Base-by-base conservation (phyloP, 176 grass and related monocot species). In the Zizania latifolia region DNA sequence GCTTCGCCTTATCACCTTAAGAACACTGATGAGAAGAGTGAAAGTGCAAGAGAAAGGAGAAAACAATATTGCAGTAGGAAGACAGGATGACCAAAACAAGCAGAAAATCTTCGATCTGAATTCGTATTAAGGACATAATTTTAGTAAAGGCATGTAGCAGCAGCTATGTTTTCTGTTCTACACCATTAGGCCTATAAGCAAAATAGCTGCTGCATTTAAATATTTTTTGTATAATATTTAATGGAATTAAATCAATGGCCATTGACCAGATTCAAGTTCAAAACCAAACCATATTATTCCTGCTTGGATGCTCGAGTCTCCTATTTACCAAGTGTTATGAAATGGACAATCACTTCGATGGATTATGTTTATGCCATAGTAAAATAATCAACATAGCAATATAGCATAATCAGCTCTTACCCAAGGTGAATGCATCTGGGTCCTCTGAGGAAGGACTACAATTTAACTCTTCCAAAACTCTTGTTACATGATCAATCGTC, bases 401-500 rank as follows among this genome's bases (percentile, higher is more conserved):
- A n/a, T n/a, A n/a, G n/a, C n/a, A n/a, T 23, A 43, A 43, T 24
- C 37, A 82, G 34, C 3, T 36, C 75, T 82, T 93, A 98, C 91
- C 94, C 8, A 98, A 76, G 37, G 65, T 70, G 35, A 74, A 87
- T 36, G 77, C 56, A 63, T 89, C 84, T 22, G 74, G 10, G 76
- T 87, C 77, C 26, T 75, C 79, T 55, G 43, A 61, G 61, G 64
- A 81, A 70, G 86, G 68, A 62, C 63, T 65, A 66, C 90, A 94
- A 31, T 74, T 35, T 56, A 98, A 83, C 57, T 87, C 80, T 34
- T 89, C 87, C 58, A 94, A 77, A 38, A 98, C 77, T 78, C 36
- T 43, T 82, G 68, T 89, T 43, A 98, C 69, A n/a, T 92, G 88
- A 80, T 89, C 84, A 58, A 98, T 43, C 34, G 94, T 98, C 94